Evolutionary conservation across 176 grass and related monocot species (phyloP).

Genomic region (Canna indica): DNA sequence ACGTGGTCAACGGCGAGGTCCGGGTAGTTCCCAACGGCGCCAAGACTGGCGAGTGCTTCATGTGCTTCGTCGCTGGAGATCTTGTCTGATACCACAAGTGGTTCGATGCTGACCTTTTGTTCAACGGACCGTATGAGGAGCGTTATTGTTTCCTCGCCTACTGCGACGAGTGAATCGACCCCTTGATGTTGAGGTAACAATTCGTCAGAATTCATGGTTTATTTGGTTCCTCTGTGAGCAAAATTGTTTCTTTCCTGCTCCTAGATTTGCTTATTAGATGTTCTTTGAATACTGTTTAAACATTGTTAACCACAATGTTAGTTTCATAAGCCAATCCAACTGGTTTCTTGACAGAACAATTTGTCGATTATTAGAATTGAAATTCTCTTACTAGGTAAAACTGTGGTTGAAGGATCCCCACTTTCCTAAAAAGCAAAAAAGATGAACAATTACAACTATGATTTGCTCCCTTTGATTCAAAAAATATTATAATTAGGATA

Average conservation of each 20-base stretch:
- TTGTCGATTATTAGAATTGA: too few species aligned
- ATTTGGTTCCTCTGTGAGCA: not conserved
- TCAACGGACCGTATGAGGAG: conserved; percentile 86
- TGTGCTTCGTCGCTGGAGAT: conserved; percentile 88
- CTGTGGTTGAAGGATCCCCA: too few species aligned
- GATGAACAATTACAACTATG: too few species aligned
- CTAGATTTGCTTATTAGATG: not conserved
- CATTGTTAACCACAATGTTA: too few species aligned
- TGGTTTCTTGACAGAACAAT: too few species aligned
- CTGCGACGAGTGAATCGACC: conserved; percentile 37
- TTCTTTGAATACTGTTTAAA: too few species aligned
- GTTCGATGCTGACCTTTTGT: conserved; percentile 88
- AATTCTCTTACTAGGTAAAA: too few species aligned
- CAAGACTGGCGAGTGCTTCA: conserved; percentile 59
- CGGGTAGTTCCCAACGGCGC: conserved; percentile 62
- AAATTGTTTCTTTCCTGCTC: not conserved
- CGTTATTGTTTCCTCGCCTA: conserved; percentile 77
- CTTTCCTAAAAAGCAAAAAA: too few species aligned
- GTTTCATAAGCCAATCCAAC: too few species aligned
- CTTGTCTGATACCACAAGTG: conserved; percentile 82
- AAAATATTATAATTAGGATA: too few species aligned
- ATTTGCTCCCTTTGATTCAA: too few species aligned
- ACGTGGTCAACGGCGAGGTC: conserved; percentile 80
- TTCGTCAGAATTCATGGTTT: not conserved
- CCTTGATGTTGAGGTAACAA: conserved; percentile 1